Conservation (phyloP, 2,329 filamentous ascomycete genomes). For the Hawksworthiomyces lignivorus region DNA sequence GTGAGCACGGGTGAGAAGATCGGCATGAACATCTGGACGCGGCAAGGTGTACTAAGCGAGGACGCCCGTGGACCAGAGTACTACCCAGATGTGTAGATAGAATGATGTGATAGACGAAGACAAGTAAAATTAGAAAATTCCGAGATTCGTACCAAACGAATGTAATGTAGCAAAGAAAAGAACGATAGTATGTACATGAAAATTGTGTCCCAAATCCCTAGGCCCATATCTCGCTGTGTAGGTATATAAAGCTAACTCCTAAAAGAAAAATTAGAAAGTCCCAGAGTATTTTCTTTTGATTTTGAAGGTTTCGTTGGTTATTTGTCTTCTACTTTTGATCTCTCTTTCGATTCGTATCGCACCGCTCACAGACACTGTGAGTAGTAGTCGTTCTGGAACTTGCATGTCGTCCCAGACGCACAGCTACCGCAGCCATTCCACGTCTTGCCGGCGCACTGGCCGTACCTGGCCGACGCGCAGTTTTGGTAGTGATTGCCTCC, state of each 20-base stretch:
- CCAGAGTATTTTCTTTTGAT: neutral
- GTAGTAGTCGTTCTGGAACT: constrained; percentile 27
- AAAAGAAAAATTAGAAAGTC: neutral
- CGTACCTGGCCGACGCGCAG: constrained; percentile 24
- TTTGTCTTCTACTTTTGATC: neutral
- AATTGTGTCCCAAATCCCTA: no score
- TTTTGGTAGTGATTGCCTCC: constrained; percentile 11
- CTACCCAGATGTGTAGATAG: constrained; percentile 6
- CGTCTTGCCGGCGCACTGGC: constrained; percentile 30
- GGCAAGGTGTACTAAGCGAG: constrained; percentile 31
- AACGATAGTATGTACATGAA: neutral
- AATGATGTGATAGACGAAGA: neutral
- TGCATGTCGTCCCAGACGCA: constrained; percentile 25
- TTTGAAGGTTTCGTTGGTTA: neutral
- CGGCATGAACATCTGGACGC: constrained; percentile 45
- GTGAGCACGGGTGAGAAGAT: constrained; percentile 38
- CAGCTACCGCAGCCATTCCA: constrained; percentile 29
- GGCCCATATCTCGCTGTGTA: neutral
- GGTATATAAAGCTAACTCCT: neutral
- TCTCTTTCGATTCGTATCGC: no score
- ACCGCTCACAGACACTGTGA: constrained; percentile 28
- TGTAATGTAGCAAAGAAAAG: neutral
- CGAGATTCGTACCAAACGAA: neutral
- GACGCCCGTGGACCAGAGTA: constrained; percentile 25
- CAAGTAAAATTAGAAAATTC: neutral